A percentile compares a stretch with the other conserved stretches of the same genome.
phyloP scores from a whole-genome alignment of 768 basidiomycete species.

The Phanerochaete sordida region DNA sequence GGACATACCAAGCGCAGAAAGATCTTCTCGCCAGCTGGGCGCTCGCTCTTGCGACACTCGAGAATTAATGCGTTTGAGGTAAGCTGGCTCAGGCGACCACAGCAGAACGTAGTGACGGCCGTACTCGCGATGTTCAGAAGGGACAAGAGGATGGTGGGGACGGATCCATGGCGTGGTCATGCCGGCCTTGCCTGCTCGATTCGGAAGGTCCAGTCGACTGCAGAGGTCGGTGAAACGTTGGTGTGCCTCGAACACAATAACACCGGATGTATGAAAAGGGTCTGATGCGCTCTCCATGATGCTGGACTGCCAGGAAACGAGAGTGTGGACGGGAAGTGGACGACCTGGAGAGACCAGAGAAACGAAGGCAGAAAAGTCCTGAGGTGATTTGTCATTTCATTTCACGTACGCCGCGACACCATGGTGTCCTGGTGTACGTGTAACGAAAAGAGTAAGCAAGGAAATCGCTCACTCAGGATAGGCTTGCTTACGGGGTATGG shows the following conservation, averaged over 20 bases:
- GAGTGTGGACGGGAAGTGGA: no score
- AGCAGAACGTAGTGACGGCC: background rate
- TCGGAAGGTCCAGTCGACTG: background rate
- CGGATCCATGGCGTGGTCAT: background rate
- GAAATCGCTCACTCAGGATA: no score
- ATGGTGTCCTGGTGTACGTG: no score
- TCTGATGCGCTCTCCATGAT: no score
- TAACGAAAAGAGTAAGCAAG: no score
- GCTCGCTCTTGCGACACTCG: background rate
- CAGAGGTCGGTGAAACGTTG: background rate
- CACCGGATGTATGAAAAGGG: no score
- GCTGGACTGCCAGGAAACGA: no score
- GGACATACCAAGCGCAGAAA: background rate
- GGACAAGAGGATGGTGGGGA: background rate
- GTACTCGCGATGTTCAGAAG: background rate
- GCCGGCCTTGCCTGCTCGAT: background rate
- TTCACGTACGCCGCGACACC: no score
- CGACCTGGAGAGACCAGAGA: no score
- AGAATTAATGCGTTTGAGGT: background rate
- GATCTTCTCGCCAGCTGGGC: background rate
- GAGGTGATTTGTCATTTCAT: no score
- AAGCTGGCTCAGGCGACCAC: background rate
- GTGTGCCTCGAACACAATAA: background rate
- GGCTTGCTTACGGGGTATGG: no score
- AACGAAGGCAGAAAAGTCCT: no score